A percentile compares a stretch with the other conserved stretches of the same genome.
These are phyloP conservation scores for Kalanchoe fedtschenkoi DNA, from an alignment of 164 flowering plant species.

Conservation along the genomic window DNA sequence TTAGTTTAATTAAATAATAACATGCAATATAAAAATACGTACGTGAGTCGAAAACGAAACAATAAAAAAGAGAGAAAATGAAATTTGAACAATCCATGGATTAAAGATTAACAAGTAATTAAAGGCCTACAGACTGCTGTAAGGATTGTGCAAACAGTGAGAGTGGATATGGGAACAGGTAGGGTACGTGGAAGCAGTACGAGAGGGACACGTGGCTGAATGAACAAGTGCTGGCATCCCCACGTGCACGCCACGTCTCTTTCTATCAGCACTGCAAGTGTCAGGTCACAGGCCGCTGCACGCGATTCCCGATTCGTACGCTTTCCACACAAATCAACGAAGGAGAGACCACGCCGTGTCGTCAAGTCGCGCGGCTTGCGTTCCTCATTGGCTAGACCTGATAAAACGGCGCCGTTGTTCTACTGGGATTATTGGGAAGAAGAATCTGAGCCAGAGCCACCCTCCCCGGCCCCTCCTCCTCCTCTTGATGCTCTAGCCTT, in stretches of 20 bases:
- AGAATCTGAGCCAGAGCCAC: conserved; percentile 8
- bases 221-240: background rate
- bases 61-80: no score
- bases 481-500: conserved; percentile 20
- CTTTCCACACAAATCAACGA: background rate
- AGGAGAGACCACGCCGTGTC: background rate
- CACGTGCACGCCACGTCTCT: background rate
- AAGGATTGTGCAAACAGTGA: no score
- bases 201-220: background rate
- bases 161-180: background rate
- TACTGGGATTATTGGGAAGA: background rate
- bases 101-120: no score
- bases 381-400: background rate
- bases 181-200: background rate
- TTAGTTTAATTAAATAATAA: no score
- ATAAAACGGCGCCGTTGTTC: background rate
- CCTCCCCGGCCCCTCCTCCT: conserved; percentile 23
- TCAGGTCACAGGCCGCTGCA: no score
- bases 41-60: no score
- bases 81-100: no score
- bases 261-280: background rate
- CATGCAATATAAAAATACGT: no score
- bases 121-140: no score
- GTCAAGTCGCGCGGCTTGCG: background rate
- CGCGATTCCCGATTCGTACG: no score